These are phyloP conservation scores for Aeminium ludgeri DNA, from an alignment of 495 filamentous ascomycete species.

Conservation along the genomic window DNA sequence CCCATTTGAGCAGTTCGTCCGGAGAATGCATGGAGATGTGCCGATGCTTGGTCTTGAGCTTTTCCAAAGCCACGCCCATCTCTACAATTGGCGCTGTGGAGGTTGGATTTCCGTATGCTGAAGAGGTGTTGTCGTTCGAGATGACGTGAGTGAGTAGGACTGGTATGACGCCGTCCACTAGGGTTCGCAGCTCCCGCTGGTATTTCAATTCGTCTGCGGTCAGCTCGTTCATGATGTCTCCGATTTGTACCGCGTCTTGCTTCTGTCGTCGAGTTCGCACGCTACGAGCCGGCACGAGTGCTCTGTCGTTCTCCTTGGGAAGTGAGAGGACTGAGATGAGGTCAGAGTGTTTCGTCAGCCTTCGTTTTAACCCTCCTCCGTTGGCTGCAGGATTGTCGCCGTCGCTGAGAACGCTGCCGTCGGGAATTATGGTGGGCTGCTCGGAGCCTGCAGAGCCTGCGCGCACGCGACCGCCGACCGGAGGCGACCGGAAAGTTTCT, in stretches of 20 bases:
- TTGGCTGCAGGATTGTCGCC: slow-evolving; percentile 11
- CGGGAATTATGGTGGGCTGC: slow-evolving; percentile 6
- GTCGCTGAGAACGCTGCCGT: slow-evolving; percentile 13
- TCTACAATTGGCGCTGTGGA: slow-evolving; percentile 80
- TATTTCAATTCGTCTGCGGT: slow-evolving; percentile 76
- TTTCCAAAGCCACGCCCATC: slow-evolving; percentile 84
- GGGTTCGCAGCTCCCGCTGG: slow-evolving; percentile 75
- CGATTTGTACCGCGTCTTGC: slow-evolving; percentile 46
- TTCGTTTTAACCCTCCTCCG: slow-evolving; percentile 43
- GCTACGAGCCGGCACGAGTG: slow-evolving; percentile 36
- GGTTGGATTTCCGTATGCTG: slow-evolving; percentile 38
- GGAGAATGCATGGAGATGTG: slow-evolving; percentile 55
- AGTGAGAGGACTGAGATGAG: slow-evolving; percentile 81
- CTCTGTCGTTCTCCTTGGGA: slow-evolving; percentile 30
- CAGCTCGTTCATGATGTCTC: slow-evolving; percentile 66
- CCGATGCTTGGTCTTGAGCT: slow-evolving; percentile 61
- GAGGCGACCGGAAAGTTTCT: slow-evolving; percentile 16
- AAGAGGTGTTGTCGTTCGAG: slow-evolving; percentile 46
- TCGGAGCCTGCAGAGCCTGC: slow-evolving; percentile 17
- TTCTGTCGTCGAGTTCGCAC: slow-evolving; percentile 54
- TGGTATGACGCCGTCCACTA: slow-evolving; percentile 92
- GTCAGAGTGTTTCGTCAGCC: slow-evolving; percentile 82
- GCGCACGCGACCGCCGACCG: slow-evolving; percentile 11
- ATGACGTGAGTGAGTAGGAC: slow-evolving; percentile 76
- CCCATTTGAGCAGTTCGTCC: slow-evolving; percentile 61